Conservation (phyloP, 148 eudicot genomes). For the Talinum fruticosum region DNA sequence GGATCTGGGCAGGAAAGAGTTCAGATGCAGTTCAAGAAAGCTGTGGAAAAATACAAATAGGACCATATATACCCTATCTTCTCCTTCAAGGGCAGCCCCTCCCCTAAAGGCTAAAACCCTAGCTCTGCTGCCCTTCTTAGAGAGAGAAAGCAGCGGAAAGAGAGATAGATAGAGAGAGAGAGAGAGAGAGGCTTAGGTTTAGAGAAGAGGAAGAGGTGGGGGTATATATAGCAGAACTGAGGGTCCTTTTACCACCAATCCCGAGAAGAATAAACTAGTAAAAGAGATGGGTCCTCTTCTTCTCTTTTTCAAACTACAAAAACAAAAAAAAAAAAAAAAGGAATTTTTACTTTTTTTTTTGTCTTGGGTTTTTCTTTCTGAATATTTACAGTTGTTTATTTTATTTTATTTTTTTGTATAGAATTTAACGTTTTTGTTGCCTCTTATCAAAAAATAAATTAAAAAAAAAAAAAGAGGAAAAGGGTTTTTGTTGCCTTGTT, state of each 20-base stretch:
- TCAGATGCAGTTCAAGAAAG: constrained; percentile 91
- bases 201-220: constrained; percentile 18
- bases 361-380: too few relatives aligned
- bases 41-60: constrained; percentile 83
- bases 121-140: constrained; percentile 4
- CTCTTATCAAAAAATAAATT: too few relatives aligned
- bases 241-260: constrained; percentile 59
- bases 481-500: background rate
- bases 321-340: too few relatives aligned
- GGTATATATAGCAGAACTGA: constrained; percentile 48
- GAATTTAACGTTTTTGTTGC: background rate
- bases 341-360: too few relatives aligned
- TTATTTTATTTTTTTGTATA: background rate
- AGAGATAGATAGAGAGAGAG: constrained; percentile 3
- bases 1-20: background rate
- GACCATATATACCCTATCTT: constrained; percentile 22
- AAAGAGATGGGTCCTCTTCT: background rate
- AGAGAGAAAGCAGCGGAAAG: constrained; percentile 1
- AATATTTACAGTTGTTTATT: too few relatives aligned
- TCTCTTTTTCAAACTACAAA: background rate
- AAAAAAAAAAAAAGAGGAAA: too few relatives aligned
- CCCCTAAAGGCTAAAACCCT: constrained; percentile 22
- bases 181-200: constrained; percentile 25
- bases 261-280: constrained; percentile 66
- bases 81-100: background rate